Conservation (phyloP, 1,284 basidiomycete genomes). For the Pterula multifida region DNA sequence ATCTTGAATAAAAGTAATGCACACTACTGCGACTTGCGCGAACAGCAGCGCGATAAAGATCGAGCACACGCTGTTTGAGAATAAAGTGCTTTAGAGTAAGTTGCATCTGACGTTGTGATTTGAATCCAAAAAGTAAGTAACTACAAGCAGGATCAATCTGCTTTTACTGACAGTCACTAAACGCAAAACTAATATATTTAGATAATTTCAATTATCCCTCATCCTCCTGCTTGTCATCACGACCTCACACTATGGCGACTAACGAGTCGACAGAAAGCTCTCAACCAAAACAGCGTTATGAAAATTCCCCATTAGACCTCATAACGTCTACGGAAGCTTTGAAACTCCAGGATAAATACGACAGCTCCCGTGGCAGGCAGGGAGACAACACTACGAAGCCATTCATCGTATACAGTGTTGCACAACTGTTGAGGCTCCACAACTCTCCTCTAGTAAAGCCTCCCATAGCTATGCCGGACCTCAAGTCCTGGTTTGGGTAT, state of each 20-base stretch:
- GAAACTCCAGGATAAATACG: conserved; percentile 11
- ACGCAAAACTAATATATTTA: no score
- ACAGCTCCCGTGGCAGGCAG: conserved; percentile 16
- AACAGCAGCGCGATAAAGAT: conserved; percentile 52
- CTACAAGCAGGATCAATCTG: no score
- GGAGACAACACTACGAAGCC: conserved; percentile 19
- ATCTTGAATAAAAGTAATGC: conserved; percentile 8
- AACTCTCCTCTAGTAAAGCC: conserved; percentile 67
- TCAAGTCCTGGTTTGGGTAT: conserved; percentile 85
- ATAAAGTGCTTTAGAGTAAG: conserved; percentile 65
- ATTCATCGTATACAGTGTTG: conserved; percentile 52
- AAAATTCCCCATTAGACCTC: neutral
- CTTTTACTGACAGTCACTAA: no score
- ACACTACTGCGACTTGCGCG: conserved; percentile 59
- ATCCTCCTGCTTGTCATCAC: neutral
- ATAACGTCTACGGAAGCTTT: neutral
- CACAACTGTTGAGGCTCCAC: conserved; percentile 53
- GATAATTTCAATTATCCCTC: neutral
- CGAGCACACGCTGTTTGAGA: conserved; percentile 45
- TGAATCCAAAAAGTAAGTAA: no score
- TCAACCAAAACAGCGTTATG: neutral
- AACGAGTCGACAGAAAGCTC: neutral
- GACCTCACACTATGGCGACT: neutral
- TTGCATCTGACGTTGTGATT: conserved; percentile 16
- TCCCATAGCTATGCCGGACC: conserved; percentile 64